Base-by-base conservation (phyloP, 2,329 filamentous ascomycete genomes). In the Alternaria alternata region DNA sequence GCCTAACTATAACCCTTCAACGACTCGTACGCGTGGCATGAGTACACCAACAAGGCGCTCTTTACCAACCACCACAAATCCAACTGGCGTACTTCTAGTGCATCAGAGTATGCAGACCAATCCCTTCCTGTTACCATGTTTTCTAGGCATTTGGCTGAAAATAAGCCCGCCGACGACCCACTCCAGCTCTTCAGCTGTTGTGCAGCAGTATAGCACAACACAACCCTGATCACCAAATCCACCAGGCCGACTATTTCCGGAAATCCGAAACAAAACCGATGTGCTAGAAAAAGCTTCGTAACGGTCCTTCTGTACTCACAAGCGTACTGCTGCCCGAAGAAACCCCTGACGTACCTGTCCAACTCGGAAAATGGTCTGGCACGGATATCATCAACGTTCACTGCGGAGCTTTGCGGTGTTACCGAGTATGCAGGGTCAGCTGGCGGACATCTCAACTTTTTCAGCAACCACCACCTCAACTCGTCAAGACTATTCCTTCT, bases 171-270 rank as follows among this genome's bases (percentile, higher is more conserved):
- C 11, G 14, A n/a, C 1, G 51, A 42, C 9, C 5, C 16, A 24
- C 52, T 42, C 64, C 63, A 66, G 11, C 38, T n/a, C 51, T 54
- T 49, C 69, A 77, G 1, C 72, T 54, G 34, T 62, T 51, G 39
- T 58, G 65, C 63, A 73, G 75, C 55, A 67, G 62, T 4, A 67
- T 62, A 60, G 46, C 68, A 72, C 85, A 88, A 22, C 82, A 85
- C 1, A 90, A 92, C 0, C 82, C 87, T 51, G 89, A 95, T 66
- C 83, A 89, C 46, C 87, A 91, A 2, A 87, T 97, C 51, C 85
- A 88, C 63, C 91, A 91, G 71, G 89, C 96, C 66, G 87, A 82
- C 57, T 18, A 79, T 36, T 4, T 73, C 73, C 6, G 76, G 68
- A 7, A 80, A 72, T 1, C 81, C 80, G 6, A 80, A 67, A 3